Evolutionary conservation across 176 grass and related monocot species (phyloP).

Genomic region (Eragrostis curvula): DNA sequence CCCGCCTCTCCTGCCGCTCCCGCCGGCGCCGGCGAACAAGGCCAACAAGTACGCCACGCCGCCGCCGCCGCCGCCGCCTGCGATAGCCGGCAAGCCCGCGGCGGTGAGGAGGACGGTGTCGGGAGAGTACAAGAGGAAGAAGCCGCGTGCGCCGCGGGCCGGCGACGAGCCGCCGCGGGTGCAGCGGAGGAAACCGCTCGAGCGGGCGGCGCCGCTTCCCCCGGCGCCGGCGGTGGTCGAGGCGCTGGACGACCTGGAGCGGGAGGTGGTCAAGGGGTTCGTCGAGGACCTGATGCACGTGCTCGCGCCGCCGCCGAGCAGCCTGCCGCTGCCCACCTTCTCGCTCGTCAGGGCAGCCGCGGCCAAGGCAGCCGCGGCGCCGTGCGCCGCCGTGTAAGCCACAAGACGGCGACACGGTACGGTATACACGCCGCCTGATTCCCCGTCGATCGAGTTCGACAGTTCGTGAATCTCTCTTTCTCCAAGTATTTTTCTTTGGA

Average conservation of each 20-base stretch:
- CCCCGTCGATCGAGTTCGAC: neutral
- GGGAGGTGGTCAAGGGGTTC: slow-evolving; percentile 40
- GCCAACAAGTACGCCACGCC: neutral
- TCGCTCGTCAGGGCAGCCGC: slow-evolving; percentile 34
- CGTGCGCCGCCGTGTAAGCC: slow-evolving; percentile 39
- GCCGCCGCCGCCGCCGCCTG: neutral
- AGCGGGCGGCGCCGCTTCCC: slow-evolving; percentile 45
- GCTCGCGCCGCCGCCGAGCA: slow-evolving; percentile 61
- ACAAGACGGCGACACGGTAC: neutral
- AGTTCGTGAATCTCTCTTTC: slow-evolving; percentile 22
- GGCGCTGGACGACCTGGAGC: slow-evolving; percentile 57
- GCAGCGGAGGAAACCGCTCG: slow-evolving; percentile 44
- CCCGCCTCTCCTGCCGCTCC: slow-evolving; percentile 36
- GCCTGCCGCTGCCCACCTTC: slow-evolving; percentile 61
- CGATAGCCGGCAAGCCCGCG: neutral
- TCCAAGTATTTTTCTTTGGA: slow-evolving; percentile 58
- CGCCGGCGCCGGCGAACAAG: neutral
- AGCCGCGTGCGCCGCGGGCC: slow-evolving; percentile 25
- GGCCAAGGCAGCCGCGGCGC: slow-evolving; percentile 7
- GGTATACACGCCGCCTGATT: neutral
- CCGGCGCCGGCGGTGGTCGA: neutral
- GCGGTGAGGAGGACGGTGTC: slow-evolving; percentile 2
- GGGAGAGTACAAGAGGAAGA: slow-evolving; percentile 41
- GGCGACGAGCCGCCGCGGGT: slow-evolving; percentile 6
- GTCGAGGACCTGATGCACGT: slow-evolving; percentile 49